A percentile compares a stretch with the other conserved stretches of the same genome.
Conservation (phyloP, 179 eudicot genomes). For the Heliamphora pulchella region DNA sequence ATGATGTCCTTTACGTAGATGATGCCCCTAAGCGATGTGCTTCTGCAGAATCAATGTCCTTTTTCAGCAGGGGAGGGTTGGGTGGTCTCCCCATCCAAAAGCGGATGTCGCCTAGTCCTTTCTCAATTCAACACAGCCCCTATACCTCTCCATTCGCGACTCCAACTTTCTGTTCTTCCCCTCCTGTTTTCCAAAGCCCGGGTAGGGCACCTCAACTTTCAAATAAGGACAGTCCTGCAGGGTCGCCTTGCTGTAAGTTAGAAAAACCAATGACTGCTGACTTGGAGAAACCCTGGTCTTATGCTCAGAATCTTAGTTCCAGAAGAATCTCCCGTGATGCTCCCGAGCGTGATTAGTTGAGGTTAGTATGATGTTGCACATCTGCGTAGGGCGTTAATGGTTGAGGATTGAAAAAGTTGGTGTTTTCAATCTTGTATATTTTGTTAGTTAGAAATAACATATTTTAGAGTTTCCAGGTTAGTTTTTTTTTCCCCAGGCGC, state of each 20-base stretch:
- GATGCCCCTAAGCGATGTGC: constrained; percentile 61
- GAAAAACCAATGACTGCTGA: constrained; percentile 31
- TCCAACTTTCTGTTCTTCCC: constrained; percentile 73
- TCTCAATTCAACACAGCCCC: constrained; percentile 77
- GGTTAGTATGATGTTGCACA: not conserved
- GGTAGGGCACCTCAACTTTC: constrained; percentile 39
- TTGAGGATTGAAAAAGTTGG: not conserved
- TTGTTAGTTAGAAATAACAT: not conserved
- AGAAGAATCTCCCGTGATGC: constrained; percentile 36
- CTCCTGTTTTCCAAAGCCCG: constrained; percentile 56
- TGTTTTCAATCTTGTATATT: constrained; percentile 17
- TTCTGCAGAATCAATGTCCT: constrained; percentile 48
- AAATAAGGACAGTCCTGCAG: constrained; percentile 28
- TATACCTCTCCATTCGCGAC: constrained; percentile 79
- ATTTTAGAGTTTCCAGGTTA: not conserved
- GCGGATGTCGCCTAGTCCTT: constrained; percentile 81
- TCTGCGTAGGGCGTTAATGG: not conserved
- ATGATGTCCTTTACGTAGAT: constrained; percentile 52
- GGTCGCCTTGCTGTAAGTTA: constrained; percentile 13
- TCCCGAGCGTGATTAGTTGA: constrained; percentile 33
- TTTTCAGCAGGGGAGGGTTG: constrained; percentile 59
- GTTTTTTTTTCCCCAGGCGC: not conserved
- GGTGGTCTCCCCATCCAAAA: constrained; percentile 69
- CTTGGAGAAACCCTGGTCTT: constrained; percentile 37
- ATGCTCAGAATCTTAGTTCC: constrained; percentile 38